Evolutionary conservation across 768 basidiomycete genomes (phyloP), one percentile per base, ranked within the genome.

Genomic region (Nidularia pulvinata): DNA sequence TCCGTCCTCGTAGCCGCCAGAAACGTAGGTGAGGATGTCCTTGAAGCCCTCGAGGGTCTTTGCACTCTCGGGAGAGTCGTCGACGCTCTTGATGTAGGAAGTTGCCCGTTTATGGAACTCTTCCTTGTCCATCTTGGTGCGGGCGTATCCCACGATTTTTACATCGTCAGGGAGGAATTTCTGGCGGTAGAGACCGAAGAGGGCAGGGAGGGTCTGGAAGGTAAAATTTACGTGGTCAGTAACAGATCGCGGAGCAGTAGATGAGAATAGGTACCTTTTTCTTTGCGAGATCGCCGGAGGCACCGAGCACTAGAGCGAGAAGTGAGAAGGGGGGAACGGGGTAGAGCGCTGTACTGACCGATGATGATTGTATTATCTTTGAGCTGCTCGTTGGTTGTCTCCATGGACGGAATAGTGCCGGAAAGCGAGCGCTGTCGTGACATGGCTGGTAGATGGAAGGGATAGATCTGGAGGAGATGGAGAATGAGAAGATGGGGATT

Each of bases 261-360:
- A 33, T 48, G 52, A 48, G 48, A 46, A 43, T 33, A 52, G 66
- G 47, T 48, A 85, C 95, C 84, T 99, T 99, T 78, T 99, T 99
- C 88, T 97, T 96, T 58, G 96, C 96, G 46, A 99, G 80, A 78
- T 99, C 96, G 39, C 96, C 96, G 52, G 93, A 95, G 3, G 96
- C 96, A 53, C 96, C 96, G 56, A 95, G 84, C 51, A 98, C 95
- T 94, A 65, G 51, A 49, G 44, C 36, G 36, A 47, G 36, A 37
- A 34, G 50, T 54, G 57, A 62, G 54, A 61, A 49, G 44, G 47
- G 47, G 47, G 37, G 51, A 35, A 13, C 52, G 49, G 54, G 46
- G 44, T 42, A 45, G 56, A 60, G 55, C 45, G 44, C 61, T 58
- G 33, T 32, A 76, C 86, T 62, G 58, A 90, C 93, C 93, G 63